A percentile compares a stretch with the other conserved stretches of the same genome.
Conservation (phyloP, 2,329 filamentous ascomycete species). For the Diplodia intermedia region DNA sequence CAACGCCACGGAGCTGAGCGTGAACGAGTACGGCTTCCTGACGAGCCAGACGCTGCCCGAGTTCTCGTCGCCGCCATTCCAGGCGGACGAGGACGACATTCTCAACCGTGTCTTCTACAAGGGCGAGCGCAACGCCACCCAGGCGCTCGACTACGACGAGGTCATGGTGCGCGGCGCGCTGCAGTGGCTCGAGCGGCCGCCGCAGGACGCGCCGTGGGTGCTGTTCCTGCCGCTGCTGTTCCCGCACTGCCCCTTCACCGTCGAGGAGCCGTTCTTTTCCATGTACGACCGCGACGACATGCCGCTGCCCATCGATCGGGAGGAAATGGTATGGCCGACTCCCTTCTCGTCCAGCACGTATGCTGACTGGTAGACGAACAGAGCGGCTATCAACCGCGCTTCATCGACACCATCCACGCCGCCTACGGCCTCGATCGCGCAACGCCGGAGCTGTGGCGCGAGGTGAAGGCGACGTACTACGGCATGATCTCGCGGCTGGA, state of each 20-base stretch:
- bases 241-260: constrained; percentile 57
- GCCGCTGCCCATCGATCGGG: constrained; percentile 27
- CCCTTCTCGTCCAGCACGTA: constrained; percentile 40
- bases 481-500: constrained; percentile 58
- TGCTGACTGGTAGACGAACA: constrained; percentile 34
- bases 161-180: constrained; percentile 52
- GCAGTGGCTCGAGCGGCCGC: constrained; percentile 55
- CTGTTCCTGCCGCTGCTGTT: constrained; percentile 55
- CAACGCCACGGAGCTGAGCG: constrained; percentile 53
- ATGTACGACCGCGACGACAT: constrained; percentile 53
- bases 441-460: constrained; percentile 53
- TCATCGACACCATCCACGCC: constrained; percentile 51
- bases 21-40: constrained; percentile 56
- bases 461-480: constrained; percentile 56
- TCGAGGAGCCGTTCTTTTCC: constrained; percentile 58
- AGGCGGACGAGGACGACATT: constrained; percentile 43
- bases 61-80: constrained; percentile 2
- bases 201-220: constrained; percentile 52
- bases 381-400: constrained; percentile 54
- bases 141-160: constrained; percentile 56
- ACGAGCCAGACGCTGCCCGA: constrained; percentile 46
- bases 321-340: neutral
- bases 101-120: constrained; percentile 54
- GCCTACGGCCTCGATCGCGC: constrained; percentile 51
- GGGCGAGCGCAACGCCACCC: constrained; percentile 48